phyloP scores from a whole-genome alignment of 805 yeast genomes.

The Teunomyces aglyptinius region DNA sequence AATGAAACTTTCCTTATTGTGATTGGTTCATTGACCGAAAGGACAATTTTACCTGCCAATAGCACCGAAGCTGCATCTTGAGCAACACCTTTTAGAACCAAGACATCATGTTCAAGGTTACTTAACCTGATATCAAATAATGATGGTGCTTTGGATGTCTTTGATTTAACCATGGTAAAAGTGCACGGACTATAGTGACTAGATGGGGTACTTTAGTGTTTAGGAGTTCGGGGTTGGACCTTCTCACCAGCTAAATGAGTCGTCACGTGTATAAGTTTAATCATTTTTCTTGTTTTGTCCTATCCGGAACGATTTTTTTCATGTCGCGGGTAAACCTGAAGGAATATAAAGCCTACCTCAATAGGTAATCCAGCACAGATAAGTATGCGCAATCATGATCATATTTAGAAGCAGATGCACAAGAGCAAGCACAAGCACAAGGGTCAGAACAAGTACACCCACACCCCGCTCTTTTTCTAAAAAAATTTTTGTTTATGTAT shows the following conservation, averaged over 20 bases:
- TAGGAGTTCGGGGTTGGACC: not conserved
- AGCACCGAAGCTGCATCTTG: constrained; percentile 75
- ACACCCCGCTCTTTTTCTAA: too few species aligned
- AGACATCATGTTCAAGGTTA: constrained; percentile 71
- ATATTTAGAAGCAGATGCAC: too few species aligned
- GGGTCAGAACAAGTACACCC: too few species aligned
- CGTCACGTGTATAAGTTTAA: too few species aligned
- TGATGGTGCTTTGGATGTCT: constrained; percentile 25
- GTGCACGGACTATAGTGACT: not conserved
- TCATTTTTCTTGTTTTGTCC: too few species aligned
- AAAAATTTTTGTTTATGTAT: too few species aligned
- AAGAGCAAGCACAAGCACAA: too few species aligned
- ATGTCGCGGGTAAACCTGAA: too few species aligned
- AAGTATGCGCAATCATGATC: too few species aligned
- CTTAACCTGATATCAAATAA: constrained; percentile 54
- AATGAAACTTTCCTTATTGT: constrained; percentile 62
- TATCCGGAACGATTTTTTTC: not conserved
- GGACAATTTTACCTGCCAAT: constrained; percentile 72
- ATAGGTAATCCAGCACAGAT: too few species aligned
- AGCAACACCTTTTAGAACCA: constrained; percentile 76
- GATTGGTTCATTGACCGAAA: constrained; percentile 74
- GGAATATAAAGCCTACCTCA: too few species aligned
- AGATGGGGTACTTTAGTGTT: not conserved
- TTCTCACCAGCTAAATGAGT: not conserved
- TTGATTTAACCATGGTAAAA: not conserved